A percentile compares a stretch with the other conserved stretches of the same genome.
phyloP scores from a whole-genome alignment of 257 asterid genomes.

The Solanum pimpinellifolium region DNA sequence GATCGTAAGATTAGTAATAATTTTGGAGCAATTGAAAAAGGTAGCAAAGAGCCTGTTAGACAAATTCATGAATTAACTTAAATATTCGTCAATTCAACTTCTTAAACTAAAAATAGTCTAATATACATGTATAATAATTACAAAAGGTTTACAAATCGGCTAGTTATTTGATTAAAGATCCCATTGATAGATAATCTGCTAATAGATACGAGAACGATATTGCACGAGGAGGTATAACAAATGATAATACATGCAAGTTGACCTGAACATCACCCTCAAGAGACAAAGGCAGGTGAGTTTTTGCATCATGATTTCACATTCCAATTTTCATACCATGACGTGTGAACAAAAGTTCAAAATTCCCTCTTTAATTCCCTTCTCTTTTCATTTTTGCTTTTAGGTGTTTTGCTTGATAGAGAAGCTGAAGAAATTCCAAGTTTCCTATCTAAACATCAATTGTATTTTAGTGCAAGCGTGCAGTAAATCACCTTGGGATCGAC shows the following conservation, averaged over 20 bases:
- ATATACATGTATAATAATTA: neutral
- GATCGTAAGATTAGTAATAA: no score
- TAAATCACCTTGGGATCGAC: constrained; percentile 44
- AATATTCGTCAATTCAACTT: neutral
- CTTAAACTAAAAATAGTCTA: neutral
- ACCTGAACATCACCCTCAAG: neutral
- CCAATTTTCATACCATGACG: neutral
- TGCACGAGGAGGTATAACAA: neutral
- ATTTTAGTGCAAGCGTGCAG: neutral
- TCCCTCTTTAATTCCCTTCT: neutral
- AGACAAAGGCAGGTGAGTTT: neutral
- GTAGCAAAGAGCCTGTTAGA: no score
- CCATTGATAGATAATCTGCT: no score
- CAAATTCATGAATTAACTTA: neutral
- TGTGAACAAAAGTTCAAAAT: neutral
- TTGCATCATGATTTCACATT: neutral
- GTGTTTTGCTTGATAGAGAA: neutral
- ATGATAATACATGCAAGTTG: neutral
- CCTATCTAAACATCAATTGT: neutral
- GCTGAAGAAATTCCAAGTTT: neutral
- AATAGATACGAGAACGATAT: neutral
- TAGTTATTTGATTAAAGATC: neutral
- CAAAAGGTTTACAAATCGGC: neutral
- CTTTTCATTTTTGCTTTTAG: neutral
- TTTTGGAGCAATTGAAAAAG: no score